Base-by-base conservation (phyloP, 164 flowering plant species). In the Sextonia rubra region DNA sequence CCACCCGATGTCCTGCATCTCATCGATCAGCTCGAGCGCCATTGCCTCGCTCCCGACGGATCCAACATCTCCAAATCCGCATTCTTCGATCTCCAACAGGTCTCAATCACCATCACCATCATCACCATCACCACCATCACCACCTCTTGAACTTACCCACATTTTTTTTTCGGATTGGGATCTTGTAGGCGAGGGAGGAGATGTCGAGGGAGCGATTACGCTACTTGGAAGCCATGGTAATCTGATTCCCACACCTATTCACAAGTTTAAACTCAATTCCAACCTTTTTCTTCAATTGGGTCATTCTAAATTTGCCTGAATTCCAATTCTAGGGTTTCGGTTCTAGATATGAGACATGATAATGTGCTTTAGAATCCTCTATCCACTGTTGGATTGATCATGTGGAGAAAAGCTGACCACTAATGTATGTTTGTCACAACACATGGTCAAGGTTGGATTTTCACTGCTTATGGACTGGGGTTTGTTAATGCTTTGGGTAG, bases 11-110 rank as follows among this genome's bases (percentile, higher is more conserved):
- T 90, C 22, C 67, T 73, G 0, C 90, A 86, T 67, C 78, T 92
- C 70, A 81, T 92, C 69, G 97, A 94, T 74, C 99, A 92, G 79
- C 79, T 92, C 72, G 99, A 94, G 67, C 89, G 99, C 48, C 97
- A 94, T 77, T 94, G 97, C 75, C 85, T 94, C 76, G 95, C 99
- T 74, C 96, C 97, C 26, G 97, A 94, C 82, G 97, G 95, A 44
- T 94, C 99, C 68, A 85, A 87, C 71, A 78, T 90, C 77, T 86
- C 94, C 83, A 94, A 91, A 86, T 88, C 99, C 61, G 81, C 92
- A 29, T 85, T 77, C 83, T 74, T 73, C 82, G 97, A 92, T 82
- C 97, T 92, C 73, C 97, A 91, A 77, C 86, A 83, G 70, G 99
- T 92, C 84, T 58, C 79, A 12, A 3, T 64, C 64, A 55, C 30